phyloP scores from a whole-genome alignment of 345 rosid species.

The Murraya paniculata region DNA sequence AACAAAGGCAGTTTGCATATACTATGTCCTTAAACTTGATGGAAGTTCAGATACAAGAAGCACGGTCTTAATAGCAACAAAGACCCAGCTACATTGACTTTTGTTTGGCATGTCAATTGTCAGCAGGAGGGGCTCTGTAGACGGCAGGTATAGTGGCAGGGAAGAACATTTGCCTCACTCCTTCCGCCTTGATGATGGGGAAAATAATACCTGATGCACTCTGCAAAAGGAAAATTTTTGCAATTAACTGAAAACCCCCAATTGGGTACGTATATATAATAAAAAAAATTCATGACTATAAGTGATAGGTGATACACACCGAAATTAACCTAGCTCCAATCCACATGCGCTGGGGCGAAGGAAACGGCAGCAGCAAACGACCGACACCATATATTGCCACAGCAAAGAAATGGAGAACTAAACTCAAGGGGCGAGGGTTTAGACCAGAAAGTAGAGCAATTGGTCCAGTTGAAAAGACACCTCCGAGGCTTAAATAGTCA shows the following conservation, averaged over 20 bases:
- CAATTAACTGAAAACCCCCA: not conserved
- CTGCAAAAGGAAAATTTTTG: slow-evolving; percentile 18
- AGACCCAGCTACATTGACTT: not conserved
- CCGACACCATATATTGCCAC: slow-evolving; percentile 55
- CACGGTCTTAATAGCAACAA: not conserved
- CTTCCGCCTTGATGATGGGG: slow-evolving; percentile 47
- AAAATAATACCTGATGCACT: slow-evolving; percentile 44
- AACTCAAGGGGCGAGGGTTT: slow-evolving; percentile 46
- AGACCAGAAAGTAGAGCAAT: slow-evolving; percentile 54
- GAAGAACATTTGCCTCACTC: slow-evolving; percentile 50
- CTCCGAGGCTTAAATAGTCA: slow-evolving; percentile 57
- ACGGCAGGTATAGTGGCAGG: slow-evolving; percentile 35
- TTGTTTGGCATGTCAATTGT: not conserved
- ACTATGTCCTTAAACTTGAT: not conserved
- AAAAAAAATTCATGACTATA: not conserved
- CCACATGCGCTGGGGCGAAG: slow-evolving; percentile 44
- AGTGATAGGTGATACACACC: slow-evolving; percentile 23
- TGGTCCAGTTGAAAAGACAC: slow-evolving; percentile 45
- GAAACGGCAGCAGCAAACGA: slow-evolving; percentile 51
- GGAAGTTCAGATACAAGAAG: not conserved
- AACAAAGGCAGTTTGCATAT: not conserved
- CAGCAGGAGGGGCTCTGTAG: slow-evolving; percentile 25
- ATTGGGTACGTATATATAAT: not conserved
- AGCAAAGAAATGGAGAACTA: slow-evolving; percentile 54
- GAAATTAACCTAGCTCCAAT: slow-evolving; percentile 44